Conservation (phyloP, 164 flowering plant genomes). For the Cinnamomum chago region DNA sequence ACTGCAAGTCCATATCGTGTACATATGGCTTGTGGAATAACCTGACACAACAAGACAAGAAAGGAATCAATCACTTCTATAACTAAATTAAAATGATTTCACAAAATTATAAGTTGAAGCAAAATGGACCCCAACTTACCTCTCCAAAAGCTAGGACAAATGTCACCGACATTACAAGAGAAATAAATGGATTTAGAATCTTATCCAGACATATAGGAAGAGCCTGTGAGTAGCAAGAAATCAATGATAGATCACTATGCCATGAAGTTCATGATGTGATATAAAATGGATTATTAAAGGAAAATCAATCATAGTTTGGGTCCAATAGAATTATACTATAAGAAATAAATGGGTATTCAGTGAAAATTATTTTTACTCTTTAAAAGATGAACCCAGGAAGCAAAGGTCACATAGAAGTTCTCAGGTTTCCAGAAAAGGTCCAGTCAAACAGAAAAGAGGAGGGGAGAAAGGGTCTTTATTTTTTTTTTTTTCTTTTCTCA, state of each 20-base stretch:
- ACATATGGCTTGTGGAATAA: constrained; percentile 96
- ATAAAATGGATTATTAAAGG: too few species aligned
- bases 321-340: too few species aligned
- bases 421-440: too few species aligned
- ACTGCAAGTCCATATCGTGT: constrained; percentile 96
- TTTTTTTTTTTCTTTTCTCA: too few species aligned
- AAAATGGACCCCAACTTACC: constrained; percentile 37
- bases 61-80: not conserved
- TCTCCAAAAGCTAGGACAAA: constrained; percentile 95
- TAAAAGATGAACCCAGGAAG: too few species aligned
- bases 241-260: not conserved
- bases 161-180: constrained; percentile 89
- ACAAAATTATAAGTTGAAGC: constrained; percentile 1
- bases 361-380: too few species aligned
- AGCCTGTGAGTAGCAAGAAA: constrained; percentile 58
- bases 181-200: constrained; percentile 80
- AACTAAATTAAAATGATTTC: not conserved
- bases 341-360: too few species aligned
- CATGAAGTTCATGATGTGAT: not conserved
- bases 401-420: too few species aligned
- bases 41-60: constrained; percentile 34
- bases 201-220: constrained; percentile 90
- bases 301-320: too few species aligned
- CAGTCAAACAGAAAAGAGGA: too few species aligned
- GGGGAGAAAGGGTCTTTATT: too few species aligned